These are phyloP conservation scores for Eutrema salsugineum DNA, from an alignment of 441 rosid species.

Conservation along the genomic window DNA sequence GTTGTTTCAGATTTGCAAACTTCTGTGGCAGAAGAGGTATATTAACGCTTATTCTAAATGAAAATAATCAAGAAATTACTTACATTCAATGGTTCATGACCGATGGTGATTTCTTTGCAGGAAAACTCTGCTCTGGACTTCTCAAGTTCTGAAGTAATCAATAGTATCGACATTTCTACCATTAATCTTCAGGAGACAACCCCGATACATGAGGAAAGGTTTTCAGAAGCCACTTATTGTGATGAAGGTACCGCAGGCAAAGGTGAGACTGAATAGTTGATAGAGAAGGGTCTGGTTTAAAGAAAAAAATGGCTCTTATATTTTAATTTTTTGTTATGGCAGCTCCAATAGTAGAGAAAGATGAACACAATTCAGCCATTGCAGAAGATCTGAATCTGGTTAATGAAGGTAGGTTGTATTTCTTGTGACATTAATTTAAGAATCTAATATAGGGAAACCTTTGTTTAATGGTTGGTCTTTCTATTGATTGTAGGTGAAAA, in stretches of 20 bases:
- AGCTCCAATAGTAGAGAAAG: slow-evolving; percentile 1
- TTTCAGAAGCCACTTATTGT: slow-evolving; percentile 3
- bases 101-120: slow-evolving; percentile 16
- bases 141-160: slow-evolving; percentile 12
- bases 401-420: slow-evolving; percentile 33
- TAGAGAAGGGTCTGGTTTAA: not conserved
- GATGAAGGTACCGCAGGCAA: slow-evolving; percentile 2
- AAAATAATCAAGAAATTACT: not conserved
- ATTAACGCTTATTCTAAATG: not conserved
- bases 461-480: not conserved
- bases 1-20: slow-evolving; percentile 27
- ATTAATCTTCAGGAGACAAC: slow-evolving; percentile 11
- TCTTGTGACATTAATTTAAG: slow-evolving; percentile 6
- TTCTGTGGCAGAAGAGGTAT: slow-evolving; percentile 37
- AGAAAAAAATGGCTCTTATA: not conserved
- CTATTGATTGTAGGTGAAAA: slow-evolving; percentile 30
- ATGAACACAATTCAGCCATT: not conserved
- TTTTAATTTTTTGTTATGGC: not conserved
- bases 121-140: slow-evolving; percentile 11
- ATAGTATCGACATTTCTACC: not conserved
- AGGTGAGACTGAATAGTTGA: slow-evolving; percentile 12
- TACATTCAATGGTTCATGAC: not conserved
- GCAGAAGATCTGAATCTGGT: slow-evolving; percentile 1
- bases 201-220: not conserved
- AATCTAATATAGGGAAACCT: not conserved